Conservation (phyloP, 176 grass and related monocot species). For the Eragrostis nindensis region DNA sequence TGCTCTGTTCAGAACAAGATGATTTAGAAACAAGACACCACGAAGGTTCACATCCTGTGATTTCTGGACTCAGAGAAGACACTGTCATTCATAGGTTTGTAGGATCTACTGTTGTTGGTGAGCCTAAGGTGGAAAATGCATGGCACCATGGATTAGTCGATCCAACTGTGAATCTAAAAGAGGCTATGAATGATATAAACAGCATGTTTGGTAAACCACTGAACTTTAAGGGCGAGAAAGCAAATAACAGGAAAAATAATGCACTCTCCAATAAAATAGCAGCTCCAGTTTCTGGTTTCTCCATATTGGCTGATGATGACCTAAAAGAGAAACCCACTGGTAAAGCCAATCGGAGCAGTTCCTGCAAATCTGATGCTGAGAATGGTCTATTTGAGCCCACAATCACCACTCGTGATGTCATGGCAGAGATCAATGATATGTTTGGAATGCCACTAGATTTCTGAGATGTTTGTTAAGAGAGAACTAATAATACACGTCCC, state of each 20-base stretch:
- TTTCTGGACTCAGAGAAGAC: slow-evolving; percentile 61
- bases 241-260: slow-evolving; percentile 45
- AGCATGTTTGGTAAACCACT: slow-evolving; percentile 88
- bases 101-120: slow-evolving; percentile 69
- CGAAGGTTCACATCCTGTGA: slow-evolving; percentile 34
- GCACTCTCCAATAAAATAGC: slow-evolving; percentile 44
- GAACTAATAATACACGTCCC: background rate
- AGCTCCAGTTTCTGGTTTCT: slow-evolving; percentile 51
- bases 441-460: slow-evolving; percentile 86
- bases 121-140: slow-evolving; percentile 85
- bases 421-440: slow-evolving; percentile 91
- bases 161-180: slow-evolving; percentile 85
- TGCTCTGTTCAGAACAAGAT: slow-evolving; percentile 24
- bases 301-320: slow-evolving; percentile 74
- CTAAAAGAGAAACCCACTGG: slow-evolving; percentile 37
- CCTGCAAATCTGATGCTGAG: slow-evolving; percentile 45
- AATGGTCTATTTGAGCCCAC: slow-evolving; percentile 89
- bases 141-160: slow-evolving; percentile 91
- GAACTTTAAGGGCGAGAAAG: slow-evolving; percentile 64
- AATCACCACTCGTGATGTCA: slow-evolving; percentile 73
- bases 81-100: slow-evolving; percentile 85
- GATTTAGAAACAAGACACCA: slow-evolving; percentile 20
- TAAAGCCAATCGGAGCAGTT: slow-evolving; percentile 26
- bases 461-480: slow-evolving; percentile 28
- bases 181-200: slow-evolving; percentile 94